Evolutionary conservation across 2,329 filamentous ascomycete genomes (phyloP).

Genomic region (Aureobasidium sp.): DNA sequence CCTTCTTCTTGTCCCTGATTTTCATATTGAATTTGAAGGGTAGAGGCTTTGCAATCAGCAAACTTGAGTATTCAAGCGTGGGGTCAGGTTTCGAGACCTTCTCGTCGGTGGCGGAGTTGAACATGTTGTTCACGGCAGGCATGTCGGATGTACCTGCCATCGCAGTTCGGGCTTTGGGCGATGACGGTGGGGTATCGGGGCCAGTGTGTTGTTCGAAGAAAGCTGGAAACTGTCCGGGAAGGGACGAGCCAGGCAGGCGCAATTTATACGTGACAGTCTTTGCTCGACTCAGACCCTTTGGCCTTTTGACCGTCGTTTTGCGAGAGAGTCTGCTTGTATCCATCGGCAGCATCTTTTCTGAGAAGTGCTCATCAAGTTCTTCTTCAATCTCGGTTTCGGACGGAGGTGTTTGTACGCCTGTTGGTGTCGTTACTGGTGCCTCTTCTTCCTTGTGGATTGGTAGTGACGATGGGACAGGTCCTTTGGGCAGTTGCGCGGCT

Average conservation of each 20-base stretch:
- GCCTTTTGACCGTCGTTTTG: not conserved
- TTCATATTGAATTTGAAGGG: conserved; percentile 38
- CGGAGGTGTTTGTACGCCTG: conserved; percentile 8
- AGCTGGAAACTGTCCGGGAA: conserved; percentile 11
- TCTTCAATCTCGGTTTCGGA: conserved; percentile 10
- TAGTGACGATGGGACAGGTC: not conserved
- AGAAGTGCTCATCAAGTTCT: conserved; percentile 1
- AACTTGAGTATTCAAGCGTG: conserved; percentile 38
- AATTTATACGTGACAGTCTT: conserved; percentile 8
- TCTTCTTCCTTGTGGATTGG: not conserved
- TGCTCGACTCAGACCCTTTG: not conserved
- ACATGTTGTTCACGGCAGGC: conserved; percentile 2
- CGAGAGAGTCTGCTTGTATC: not conserved
- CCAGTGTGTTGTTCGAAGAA: conserved; percentile 13
- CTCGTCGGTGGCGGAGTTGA: conserved; percentile 15
- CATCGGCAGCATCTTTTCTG: conserved; percentile 1
- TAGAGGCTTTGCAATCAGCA: conserved; percentile 41
- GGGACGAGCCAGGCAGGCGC: not conserved
- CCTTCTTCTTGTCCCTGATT: conserved; percentile 30
- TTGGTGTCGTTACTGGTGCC: not conserved
- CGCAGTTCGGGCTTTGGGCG: not conserved
- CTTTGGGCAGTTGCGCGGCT: not conserved
- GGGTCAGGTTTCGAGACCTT: conserved; percentile 27
- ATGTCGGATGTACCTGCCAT: conserved; percentile 13
- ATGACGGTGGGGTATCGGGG: conserved; percentile 10